phyloP scores from a whole-genome alignment of 1,284 basidiomycete species.

The Papiliotrema fonsecae region DNA sequence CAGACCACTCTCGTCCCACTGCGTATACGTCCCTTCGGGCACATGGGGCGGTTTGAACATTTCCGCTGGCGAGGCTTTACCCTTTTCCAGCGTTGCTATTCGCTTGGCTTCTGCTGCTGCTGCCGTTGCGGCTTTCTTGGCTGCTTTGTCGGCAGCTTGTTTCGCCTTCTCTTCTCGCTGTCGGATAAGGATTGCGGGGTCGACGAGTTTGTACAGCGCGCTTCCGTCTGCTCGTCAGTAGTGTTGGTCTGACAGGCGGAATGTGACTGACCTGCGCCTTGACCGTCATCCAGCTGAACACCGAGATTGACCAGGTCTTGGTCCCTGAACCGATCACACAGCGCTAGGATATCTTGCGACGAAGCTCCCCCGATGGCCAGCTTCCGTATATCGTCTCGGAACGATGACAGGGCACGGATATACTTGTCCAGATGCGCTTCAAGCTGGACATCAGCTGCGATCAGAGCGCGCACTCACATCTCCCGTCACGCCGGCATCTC shows the following conservation, averaged over 20 bases:
- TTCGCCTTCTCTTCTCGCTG: conserved; percentile 87
- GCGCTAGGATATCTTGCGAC: conserved; percentile 64
- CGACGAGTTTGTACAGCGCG: conserved; percentile 88
- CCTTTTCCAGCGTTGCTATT: conserved; percentile 77
- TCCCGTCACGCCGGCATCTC: conserved; percentile 27
- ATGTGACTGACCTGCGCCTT: conserved; percentile 64
- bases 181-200: conserved; percentile 74
- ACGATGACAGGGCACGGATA: conserved; percentile 74
- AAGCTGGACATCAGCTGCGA: conserved; percentile 52
- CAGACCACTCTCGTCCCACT: conserved; percentile 79
- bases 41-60: conserved; percentile 82
- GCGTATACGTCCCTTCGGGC: conserved; percentile 61
- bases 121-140: conserved; percentile 69
- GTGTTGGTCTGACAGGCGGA: neutral
- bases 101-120: conserved; percentile 69
- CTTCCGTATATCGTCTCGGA: conserved; percentile 83
- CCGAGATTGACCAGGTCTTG: conserved; percentile 85
- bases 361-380: conserved; percentile 71
- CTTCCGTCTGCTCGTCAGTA: conserved; percentile 63
- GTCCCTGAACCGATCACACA: conserved; percentile 88
- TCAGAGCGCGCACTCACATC: conserved; percentile 54
- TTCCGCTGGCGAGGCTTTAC: conserved; percentile 65
- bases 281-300: conserved; percentile 86
- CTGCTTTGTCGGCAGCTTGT: conserved; percentile 67
- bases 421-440: conserved; percentile 88